Evolutionary conservation across 169 alveolate genomes (phyloP).

Genomic region (Nephromyces sp.): DNA sequence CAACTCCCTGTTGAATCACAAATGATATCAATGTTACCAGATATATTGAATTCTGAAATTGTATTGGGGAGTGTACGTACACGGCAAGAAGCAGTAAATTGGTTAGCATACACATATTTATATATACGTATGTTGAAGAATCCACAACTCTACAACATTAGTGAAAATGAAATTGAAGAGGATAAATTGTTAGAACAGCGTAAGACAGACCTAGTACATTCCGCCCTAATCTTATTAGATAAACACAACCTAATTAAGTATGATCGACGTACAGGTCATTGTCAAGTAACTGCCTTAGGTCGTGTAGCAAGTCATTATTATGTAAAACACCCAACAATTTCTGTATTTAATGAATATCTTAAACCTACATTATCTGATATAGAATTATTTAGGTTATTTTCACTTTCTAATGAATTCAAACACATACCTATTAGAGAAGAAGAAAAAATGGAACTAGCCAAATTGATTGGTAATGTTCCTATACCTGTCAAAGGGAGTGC

Average conservation of each 20-base stretch:
- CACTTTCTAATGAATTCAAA: conserved; percentile 90
- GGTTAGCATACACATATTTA: conserved; percentile 95
- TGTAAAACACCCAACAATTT: conserved; percentile 84
- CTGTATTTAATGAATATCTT: conserved; percentile 80
- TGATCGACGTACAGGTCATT: conserved; percentile 65
- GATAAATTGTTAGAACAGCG: conserved; percentile 28
- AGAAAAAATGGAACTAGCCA: conserved; percentile 87
- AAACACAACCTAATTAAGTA: conserved; percentile 83
- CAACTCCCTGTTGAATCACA: conserved; percentile 96
- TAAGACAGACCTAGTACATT: conserved; percentile 47
- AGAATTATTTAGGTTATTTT: conserved; percentile 86
- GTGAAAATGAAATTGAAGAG: conserved; percentile 32
- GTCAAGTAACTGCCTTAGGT: conserved; percentile 91
- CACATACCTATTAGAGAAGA: conserved; percentile 92
- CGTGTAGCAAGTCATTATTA: conserved; percentile 95
- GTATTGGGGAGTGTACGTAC: conserved; percentile 65
- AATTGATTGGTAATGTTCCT: conserved; percentile 86
- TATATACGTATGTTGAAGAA: conserved; percentile 79
- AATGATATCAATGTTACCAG: conserved; percentile 79
- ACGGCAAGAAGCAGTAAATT: conserved; percentile 88
- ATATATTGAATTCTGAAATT: conserved; percentile 95
- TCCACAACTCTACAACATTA: conserved; percentile 80
- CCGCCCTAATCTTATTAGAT: conserved; percentile 85
- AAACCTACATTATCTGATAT: conserved; percentile 83
- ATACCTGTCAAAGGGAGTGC: conserved; percentile 76